Evolutionary conservation across 1,284 basidiomycete genomes (phyloP).

Genomic region (Nidula niveotomentosa): DNA sequence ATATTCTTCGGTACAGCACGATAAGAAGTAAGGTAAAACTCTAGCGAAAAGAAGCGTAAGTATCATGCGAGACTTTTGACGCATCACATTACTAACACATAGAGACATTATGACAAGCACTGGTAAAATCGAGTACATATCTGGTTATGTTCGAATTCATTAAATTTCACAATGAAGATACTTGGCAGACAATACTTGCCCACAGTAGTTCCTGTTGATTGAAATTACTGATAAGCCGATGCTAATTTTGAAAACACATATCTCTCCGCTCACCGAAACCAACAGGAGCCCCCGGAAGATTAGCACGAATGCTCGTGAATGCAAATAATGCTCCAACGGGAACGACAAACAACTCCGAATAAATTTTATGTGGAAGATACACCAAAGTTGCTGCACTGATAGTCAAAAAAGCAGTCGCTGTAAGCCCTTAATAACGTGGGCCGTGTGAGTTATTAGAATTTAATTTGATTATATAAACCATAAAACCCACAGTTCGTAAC

Average conservation of each 20-base stretch:
- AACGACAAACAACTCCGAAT: conserved; percentile 17
- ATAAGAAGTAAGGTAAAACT: no score
- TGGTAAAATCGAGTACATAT: conserved; percentile 14
- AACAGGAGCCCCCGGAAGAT: conserved; percentile 14
- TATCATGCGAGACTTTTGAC: no score
- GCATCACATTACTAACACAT: conserved; percentile 5
- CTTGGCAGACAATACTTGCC: background rate
- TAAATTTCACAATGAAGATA: background rate
- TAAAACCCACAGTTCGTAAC: background rate
- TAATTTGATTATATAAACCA: background rate
- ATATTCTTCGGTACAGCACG: no score
- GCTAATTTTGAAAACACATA: background rate
- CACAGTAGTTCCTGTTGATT: conserved; percentile 7
- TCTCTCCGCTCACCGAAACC: conserved; percentile 14
- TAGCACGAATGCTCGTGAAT: conserved; percentile 13
- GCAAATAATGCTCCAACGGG: conserved; percentile 16
- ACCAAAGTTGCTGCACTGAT: conserved; percentile 6
- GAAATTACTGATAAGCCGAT: background rate
- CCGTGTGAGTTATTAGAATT: background rate
- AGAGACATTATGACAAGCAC: conserved; percentile 15
- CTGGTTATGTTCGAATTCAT: conserved; percentile 5
- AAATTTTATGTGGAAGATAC: conserved; percentile 9
- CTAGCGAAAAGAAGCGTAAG: no score
- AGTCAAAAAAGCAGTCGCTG: conserved; percentile 5
- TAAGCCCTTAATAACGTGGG: conserved; percentile 5